Conservation (phyloP, 1,139 yeast species). For the Yamadazyma songkhlaensis region DNA sequence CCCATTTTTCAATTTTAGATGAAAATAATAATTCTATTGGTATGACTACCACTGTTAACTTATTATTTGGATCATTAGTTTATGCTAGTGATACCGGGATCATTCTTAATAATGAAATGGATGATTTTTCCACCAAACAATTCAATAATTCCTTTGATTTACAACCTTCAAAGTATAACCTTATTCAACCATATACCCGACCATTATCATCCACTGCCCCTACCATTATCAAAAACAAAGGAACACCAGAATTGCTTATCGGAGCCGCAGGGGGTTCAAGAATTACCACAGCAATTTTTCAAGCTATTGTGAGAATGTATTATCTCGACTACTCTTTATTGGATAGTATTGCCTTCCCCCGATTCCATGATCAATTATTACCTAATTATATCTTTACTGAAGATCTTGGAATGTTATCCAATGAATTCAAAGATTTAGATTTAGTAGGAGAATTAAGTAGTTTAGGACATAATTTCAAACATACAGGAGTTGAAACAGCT, state of each 20-base stretch:
- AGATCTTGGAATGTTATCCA: slow-evolving; percentile 28
- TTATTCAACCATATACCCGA: slow-evolving; percentile 68
- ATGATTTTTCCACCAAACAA: slow-evolving; percentile 82
- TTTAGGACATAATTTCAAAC: slow-evolving; percentile 28
- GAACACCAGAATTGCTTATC: slow-evolving; percentile 60
- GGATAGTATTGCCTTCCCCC: slow-evolving; percentile 70
- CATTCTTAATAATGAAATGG: slow-evolving; percentile 88
- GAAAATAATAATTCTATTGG: slow-evolving; percentile 70
- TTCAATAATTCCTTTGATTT: slow-evolving; percentile 74
- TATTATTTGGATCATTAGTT: slow-evolving; percentile 77
- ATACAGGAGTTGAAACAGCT: slow-evolving; percentile 39
- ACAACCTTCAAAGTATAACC: slow-evolving; percentile 78
- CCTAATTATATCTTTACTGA: slow-evolving; percentile 73
- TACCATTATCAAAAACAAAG: slow-evolving; percentile 54
- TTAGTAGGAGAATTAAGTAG: slow-evolving; percentile 15
- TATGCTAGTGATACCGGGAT: slow-evolving; percentile 83
- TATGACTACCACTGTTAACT: slow-evolving; percentile 88
- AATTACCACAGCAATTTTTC: slow-evolving; percentile 80
- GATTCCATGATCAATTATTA: slow-evolving; percentile 85
- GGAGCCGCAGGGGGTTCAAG: slow-evolving; percentile 97
- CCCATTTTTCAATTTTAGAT: slow-evolving; percentile 81
- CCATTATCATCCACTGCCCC: slow-evolving; percentile 88
- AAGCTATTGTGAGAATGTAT: slow-evolving; percentile 68
- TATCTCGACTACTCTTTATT: slow-evolving; percentile 57
- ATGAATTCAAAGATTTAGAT: slow-evolving; percentile 19